Base-by-base conservation (phyloP, 805 yeast genomes). In the Millerozyma acaciae region DNA sequence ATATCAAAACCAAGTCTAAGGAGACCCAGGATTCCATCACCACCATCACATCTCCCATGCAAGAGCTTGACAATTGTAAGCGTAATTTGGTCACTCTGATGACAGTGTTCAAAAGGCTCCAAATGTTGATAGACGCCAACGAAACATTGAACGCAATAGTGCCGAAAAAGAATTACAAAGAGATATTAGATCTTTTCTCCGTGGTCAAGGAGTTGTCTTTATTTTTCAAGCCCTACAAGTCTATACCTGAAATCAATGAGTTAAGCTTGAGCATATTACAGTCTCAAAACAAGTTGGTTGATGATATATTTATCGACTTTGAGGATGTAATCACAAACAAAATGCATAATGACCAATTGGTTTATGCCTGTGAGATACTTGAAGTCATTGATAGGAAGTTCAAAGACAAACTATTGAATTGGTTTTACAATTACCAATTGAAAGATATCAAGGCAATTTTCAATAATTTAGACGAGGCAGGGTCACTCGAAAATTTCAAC, bases 401-500 rank as follows among this genome's bases (percentile, higher is more conserved):
- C 40, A 63, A 62, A 40, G 75, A 75, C 31, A 76, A 79, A 47
- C 65, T 90, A 29, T 58, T 78, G 6, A 75, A 70, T 29, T 86
- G 94, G 90, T 85, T 83, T 55, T 73, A 84, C 39, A 75, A 73
- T 35, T 68, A 68, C 19, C 78, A 82, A 41, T 65, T 93, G 33
- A 74, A 73, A 47, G 97, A 90, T 48, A 77, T 90, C 27, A 72
- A 72, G 21, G 62, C 76, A 15, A 86, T 93, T 8, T 93, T 93
- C 60, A 73, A 77, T 34, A 68, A 79, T 7, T 70, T 78, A 9
- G 97, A 88, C 47, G 98, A 93, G 58, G 98, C 98, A 0, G 97
- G 97, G 1, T 82, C 94, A 4, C 62, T 93, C 39, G 98, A 93
- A 38, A 93, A 93, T 56, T 60, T 93, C 32, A 72, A 77, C 19